Conservation (phyloP, 805 yeast genomes). For the Metschnikowia similis region DNA sequence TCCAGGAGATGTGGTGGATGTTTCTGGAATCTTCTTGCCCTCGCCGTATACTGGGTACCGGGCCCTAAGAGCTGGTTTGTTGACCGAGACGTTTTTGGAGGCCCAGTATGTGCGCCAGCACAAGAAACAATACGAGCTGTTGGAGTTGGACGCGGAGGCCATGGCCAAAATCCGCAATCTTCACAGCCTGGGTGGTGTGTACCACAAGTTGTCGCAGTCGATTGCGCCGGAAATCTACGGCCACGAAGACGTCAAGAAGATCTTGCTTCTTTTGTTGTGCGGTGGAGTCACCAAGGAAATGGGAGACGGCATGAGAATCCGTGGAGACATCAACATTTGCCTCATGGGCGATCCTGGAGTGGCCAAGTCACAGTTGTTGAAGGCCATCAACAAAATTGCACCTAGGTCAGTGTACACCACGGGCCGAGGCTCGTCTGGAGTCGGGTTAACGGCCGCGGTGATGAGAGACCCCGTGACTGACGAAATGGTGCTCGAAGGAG, state of each 20-base stretch:
- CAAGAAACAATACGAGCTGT: conserved; percentile 76
- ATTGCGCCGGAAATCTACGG: conserved; percentile 98
- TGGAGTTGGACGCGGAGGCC: conserved; percentile 54
- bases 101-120: conserved; percentile 84
- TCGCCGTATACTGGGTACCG: conserved; percentile 93
- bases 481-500: conserved; percentile 97
- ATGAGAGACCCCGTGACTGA: conserved; percentile 99
- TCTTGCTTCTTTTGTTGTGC: conserved; percentile 73
- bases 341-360: conserved; percentile 99
- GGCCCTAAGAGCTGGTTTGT: conserved; percentile 86
- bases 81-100: conserved; percentile 90
- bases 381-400: conserved; percentile 85
- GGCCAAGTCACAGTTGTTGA: conserved; percentile 93
- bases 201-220: conserved; percentile 74
- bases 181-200: conserved; percentile 61
- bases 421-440: conserved; percentile 98
- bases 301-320: conserved; percentile 94
- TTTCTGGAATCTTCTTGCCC: conserved; percentile 89
- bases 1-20: conserved; percentile 95
- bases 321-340: conserved; percentile 95
- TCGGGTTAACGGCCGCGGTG: conserved; percentile 97
- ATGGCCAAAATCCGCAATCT: conserved; percentile 54
- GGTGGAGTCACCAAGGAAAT: conserved; percentile 95
- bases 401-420: conserved; percentile 97
- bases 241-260: conserved; percentile 89